phyloP scores from a whole-genome alignment of 352 stramenopile genomes.

The Globisporangium acanthophoron region DNA sequence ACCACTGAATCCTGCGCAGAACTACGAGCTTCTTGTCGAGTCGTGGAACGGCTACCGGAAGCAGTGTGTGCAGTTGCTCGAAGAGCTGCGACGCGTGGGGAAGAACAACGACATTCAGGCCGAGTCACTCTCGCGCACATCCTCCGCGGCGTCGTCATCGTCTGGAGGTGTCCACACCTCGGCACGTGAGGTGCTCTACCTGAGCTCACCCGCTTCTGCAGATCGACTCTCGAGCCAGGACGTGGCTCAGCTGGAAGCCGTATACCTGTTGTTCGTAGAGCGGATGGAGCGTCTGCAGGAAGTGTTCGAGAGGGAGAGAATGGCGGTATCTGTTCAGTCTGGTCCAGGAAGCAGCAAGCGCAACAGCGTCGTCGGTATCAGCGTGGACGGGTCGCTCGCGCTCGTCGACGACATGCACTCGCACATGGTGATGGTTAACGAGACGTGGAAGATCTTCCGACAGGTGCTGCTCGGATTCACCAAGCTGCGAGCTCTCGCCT shows the following conservation, averaged over 20 bases:
- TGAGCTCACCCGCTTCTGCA: constrained; percentile 42
- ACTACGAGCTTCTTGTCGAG: constrained; percentile 48
- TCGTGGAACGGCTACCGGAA: constrained; percentile 57
- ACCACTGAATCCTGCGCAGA: constrained; percentile 26
- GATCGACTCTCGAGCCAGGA: constrained; percentile 55
- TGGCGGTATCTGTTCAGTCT: background rate
- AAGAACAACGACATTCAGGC: constrained; percentile 65
- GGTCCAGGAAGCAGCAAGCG: background rate
- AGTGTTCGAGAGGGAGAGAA: constrained; percentile 13
- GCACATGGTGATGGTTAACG: constrained; percentile 34
- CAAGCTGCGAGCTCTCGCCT: constrained; percentile 37
- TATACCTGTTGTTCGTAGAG: constrained; percentile 51
- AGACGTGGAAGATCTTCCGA: constrained; percentile 73
- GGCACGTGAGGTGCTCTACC: constrained; percentile 34
- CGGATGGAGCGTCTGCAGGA: constrained; percentile 37
- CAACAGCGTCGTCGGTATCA: constrained; percentile 20
- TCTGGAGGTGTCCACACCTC: constrained; percentile 4
- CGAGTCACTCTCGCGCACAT: constrained; percentile 26
- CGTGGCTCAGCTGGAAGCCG: constrained; percentile 56
- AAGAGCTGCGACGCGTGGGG: constrained; percentile 46
- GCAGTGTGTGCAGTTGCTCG: constrained; percentile 35
- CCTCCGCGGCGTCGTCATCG: constrained; percentile 3
- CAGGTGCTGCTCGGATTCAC: constrained; percentile 64
- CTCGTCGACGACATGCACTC: constrained; percentile 35
- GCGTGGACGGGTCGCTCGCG: constrained; percentile 15